Evolutionary conservation across 1,284 basidiomycete genomes (phyloP).

Genomic region (Austropuccinia psidii): DNA sequence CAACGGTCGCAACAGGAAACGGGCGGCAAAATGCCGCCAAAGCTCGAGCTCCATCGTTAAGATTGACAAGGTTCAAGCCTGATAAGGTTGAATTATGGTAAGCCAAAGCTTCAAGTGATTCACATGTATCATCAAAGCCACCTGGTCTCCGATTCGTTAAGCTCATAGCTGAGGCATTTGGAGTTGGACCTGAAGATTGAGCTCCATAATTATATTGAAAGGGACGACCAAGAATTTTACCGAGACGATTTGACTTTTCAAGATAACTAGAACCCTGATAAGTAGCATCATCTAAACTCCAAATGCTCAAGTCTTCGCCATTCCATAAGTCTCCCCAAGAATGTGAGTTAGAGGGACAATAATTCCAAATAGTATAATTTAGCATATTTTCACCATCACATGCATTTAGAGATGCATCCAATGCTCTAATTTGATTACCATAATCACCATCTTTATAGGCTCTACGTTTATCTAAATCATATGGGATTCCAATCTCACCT

Average conservation of each 20-base stretch:
- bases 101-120: background rate
- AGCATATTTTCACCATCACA: slow-evolving; percentile 73
- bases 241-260: slow-evolving; percentile 15
- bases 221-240: background rate
- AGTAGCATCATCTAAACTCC: slow-evolving; percentile 66
- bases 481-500: slow-evolving; percentile 81
- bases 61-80: slow-evolving; percentile 43
- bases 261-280: slow-evolving; percentile 41
- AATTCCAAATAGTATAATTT: slow-evolving; percentile 86
- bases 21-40: slow-evolving; percentile 73
- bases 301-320: slow-evolving; percentile 81
- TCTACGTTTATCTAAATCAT: slow-evolving; percentile 75
- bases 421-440: slow-evolving; percentile 67
- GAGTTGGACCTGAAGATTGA: background rate
- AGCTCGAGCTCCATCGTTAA: slow-evolving; percentile 62
- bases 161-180: slow-evolving; percentile 3
- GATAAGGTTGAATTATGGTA: slow-evolving; percentile 10
- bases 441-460: slow-evolving; percentile 63
- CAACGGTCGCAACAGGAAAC: slow-evolving; percentile 67
- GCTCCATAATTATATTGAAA: slow-evolving; percentile 20
- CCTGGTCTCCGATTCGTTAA: slow-evolving; percentile 4
- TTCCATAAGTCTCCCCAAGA: slow-evolving; percentile 95
- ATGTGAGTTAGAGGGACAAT: slow-evolving; percentile 66
- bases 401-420: slow-evolving; percentile 85
- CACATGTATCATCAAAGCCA: slow-evolving; percentile 7